Evolutionary conservation across 2,329 filamentous ascomycete genomes (phyloP).

Genomic region (Cyphellophora attinorum): DNA sequence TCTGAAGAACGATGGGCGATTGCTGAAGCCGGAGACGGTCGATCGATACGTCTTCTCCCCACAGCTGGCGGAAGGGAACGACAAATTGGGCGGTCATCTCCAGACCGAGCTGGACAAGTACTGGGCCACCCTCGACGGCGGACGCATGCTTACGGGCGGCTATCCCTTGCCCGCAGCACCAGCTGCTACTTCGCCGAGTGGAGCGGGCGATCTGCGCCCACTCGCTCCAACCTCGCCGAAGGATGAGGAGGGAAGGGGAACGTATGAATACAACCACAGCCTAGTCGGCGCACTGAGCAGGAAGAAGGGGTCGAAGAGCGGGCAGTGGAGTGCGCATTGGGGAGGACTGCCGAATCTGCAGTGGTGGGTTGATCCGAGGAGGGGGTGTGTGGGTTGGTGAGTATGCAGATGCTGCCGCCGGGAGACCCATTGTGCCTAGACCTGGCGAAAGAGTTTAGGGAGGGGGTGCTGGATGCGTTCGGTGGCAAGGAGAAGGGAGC

Average conservation of each 20-base stretch:
- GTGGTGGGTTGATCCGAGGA: constrained; percentile 18
- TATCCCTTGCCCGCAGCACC: not conserved
- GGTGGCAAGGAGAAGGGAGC: not conserved
- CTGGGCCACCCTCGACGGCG: not conserved
- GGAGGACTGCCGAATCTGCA: constrained; percentile 18
- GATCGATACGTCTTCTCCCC: constrained; percentile 9
- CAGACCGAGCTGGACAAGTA: not conserved
- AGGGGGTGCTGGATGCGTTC: constrained; percentile 4
- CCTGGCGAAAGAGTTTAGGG: constrained; percentile 10
- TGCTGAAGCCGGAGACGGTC: constrained; percentile 20
- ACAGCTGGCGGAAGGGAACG: constrained; percentile 5
- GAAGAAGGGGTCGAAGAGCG: constrained; percentile 7
- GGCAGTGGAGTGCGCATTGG: constrained; percentile 16
- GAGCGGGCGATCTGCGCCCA: too few species aligned
- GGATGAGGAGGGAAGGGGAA: not conserved
- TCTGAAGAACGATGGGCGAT: constrained; percentile 22
- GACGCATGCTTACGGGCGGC: not conserved
- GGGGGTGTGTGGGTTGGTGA: constrained; percentile 15
- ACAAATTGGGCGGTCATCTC: not conserved
- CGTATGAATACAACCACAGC: constrained; percentile 2
- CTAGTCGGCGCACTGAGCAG: constrained; percentile 6
- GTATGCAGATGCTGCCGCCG: constrained; percentile 17
- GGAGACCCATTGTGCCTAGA: constrained; percentile 12
- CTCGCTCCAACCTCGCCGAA: too few species aligned
- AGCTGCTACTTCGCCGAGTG: too few species aligned